These are phyloP conservation scores for Microcyclospora tardicrescens DNA, from an alignment of 2,329 filamentous ascomycete genomes.

Conservation along the genomic window DNA sequence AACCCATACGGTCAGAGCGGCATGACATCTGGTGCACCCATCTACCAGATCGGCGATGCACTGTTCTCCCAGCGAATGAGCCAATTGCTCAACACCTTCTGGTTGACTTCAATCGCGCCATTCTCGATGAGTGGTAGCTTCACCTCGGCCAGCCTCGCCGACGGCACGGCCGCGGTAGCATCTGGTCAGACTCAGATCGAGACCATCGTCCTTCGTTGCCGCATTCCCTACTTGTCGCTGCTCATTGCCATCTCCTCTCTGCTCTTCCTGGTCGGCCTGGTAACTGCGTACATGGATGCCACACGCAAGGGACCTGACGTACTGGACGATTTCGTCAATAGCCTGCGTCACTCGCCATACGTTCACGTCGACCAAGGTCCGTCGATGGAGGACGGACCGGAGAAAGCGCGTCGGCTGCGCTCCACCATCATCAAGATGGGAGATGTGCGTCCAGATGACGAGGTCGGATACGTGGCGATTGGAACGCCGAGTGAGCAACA, in stretches of 20 bases:
- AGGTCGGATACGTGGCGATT: constrained; percentile 2
- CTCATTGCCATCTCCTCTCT: constrained; percentile 4
- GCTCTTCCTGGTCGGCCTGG: constrained; percentile 5
- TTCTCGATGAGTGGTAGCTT: constrained; percentile 4
- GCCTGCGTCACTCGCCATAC: constrained; percentile 6
- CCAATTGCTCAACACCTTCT: constrained; percentile 12
- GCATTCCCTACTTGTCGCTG: constrained; percentile 3
- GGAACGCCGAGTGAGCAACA: too few relatives aligned
- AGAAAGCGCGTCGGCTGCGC: constrained; percentile 2
- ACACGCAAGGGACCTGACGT: constrained; percentile 7
- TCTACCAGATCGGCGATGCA: constrained; percentile 3
- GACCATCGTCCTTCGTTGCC: constrained; percentile 5
- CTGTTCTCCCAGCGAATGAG: constrained; percentile 8
- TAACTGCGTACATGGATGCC: constrained; percentile 7
- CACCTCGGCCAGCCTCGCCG: background rate
- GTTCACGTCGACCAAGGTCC: constrained; percentile 3
- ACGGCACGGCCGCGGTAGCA: background rate
- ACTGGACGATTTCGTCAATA: constrained; percentile 8
- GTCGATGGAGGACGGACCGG: constrained; percentile 3
- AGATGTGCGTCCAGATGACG: constrained; percentile 5
- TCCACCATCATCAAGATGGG: constrained; percentile 2
- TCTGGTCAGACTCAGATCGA: constrained; percentile 3
- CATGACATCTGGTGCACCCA: too few relatives aligned
- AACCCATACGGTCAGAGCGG: too few relatives aligned
- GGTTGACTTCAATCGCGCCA: constrained; percentile 6